Conservation (phyloP, 495 filamentous ascomycete genomes). For the Friedmanniomyces simplex region DNA sequence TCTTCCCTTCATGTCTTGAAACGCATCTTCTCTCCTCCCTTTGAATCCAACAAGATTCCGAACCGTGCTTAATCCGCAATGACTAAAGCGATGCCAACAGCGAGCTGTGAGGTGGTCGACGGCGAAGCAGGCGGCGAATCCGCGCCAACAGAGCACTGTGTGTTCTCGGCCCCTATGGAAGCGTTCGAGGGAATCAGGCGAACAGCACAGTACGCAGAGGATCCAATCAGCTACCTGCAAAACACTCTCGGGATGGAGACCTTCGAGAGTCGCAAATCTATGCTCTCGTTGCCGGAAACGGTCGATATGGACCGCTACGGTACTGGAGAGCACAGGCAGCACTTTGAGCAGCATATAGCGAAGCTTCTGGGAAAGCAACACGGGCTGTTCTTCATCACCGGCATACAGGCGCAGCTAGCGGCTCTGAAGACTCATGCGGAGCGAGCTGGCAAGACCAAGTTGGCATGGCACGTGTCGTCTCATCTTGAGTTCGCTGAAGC, state of each 20-base stretch:
- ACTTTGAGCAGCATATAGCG: constrained; percentile 16
- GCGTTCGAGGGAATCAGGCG: background rate
- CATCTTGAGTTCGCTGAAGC: constrained; percentile 14
- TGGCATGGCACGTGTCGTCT: constrained; percentile 15
- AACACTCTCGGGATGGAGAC: background rate
- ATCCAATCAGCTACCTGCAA: constrained; percentile 6
- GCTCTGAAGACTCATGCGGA: constrained; percentile 14
- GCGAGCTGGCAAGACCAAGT: background rate
- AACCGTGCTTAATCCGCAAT: background rate
- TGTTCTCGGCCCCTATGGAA: background rate
- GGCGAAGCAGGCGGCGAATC: background rate
- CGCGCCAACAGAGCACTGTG: background rate
- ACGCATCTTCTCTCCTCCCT: too few species aligned
- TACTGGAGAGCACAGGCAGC: constrained; percentile 10
- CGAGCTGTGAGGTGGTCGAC: background rate
- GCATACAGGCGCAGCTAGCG: constrained; percentile 15
- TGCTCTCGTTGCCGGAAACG: constrained; percentile 6
- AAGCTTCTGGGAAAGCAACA: constrained; percentile 11
- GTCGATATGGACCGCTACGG: constrained; percentile 15
- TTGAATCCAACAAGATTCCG: too few species aligned
- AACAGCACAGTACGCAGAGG: constrained; percentile 6
- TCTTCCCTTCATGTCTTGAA: too few species aligned
- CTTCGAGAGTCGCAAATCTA: constrained; percentile 2
- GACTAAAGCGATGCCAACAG: background rate
- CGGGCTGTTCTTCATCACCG: constrained; percentile 16